Base-by-base conservation (phyloP, 1,139 yeast species). In the Geotrichum aggregatum region DNA sequence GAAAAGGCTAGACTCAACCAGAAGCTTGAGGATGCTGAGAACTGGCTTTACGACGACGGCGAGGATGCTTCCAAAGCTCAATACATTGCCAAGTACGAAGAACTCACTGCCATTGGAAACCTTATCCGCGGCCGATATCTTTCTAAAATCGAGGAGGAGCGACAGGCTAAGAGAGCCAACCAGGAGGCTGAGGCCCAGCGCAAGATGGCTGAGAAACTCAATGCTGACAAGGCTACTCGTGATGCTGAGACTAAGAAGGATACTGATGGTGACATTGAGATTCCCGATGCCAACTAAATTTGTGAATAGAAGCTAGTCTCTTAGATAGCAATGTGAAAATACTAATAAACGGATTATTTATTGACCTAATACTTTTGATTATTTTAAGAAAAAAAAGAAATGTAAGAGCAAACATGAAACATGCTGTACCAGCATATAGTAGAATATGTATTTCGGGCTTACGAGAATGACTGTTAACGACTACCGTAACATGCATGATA, bases 31-130 rank as follows among this genome's bases (percentile, higher is more conserved):
- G 87, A 84, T 71, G 82, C 98, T 61, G 98, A 94, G 78, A 96
- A 92, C 70, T 92, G 99, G 99, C 81, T 92, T 68, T 94, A 92
- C 74, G 96, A 87, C 58, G 98, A 88, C 54, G 98, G 98, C 67
- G 92, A 87, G 69, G 98, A 92, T 71, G 82, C 98, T 58, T 78
- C 91, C 70, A 91, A 92, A 82, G 98, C 95, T 65, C 88, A 86
- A 73, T 92, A 92, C 79, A 84, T 94, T 75, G 98, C 98, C 68
- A 91, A 87, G 76, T 89, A 91, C 75, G 98, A 94, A 76, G 98
- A 92, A 74, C 83, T 92, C 69, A 95, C 97, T 48, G 79, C 96
- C 49, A 77, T 84, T 66, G 98, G 98, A 73, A 92, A 94, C 78
- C 76, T 92, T 63, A 88, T 92, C 73, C 87, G 85, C 76, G 98